phyloP scores from a whole-genome alignment of 2,329 filamentous ascomycete genomes.

The Beauveria australis region DNA sequence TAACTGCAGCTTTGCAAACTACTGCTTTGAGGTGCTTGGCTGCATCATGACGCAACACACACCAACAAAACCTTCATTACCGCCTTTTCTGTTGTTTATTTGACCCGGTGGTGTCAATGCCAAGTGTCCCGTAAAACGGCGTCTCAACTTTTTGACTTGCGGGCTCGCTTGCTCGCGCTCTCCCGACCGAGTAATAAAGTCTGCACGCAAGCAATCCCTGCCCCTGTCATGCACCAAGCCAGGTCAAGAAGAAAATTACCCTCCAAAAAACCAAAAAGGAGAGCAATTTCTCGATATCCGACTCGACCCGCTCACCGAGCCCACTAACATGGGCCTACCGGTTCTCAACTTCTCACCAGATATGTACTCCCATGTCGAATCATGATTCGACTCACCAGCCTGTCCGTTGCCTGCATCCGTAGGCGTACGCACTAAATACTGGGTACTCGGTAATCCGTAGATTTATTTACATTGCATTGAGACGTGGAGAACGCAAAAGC shows the following conservation, averaged over 20 bases:
- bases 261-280: neutral
- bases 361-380: too few relatives aligned
- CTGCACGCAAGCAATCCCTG: neutral
- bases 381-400: too few relatives aligned
- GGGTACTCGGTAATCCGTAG: too few relatives aligned
- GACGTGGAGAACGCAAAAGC: neutral
- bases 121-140: neutral
- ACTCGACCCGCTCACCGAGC: constrained; percentile 3
- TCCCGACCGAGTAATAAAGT: too few relatives aligned
- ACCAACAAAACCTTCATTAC: too few relatives aligned
- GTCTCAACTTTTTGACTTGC: neutral
- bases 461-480: neutral
- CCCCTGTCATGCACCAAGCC: neutral
- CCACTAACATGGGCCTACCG: neutral
- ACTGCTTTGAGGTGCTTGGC: too few relatives aligned
- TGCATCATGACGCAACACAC: too few relatives aligned
- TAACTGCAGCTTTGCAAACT: neutral
- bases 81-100: neutral
- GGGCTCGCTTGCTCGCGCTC: too few relatives aligned
- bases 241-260: neutral
- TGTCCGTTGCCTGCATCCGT: too few relatives aligned
- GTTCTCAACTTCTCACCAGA: neutral
- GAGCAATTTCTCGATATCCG: constrained; percentile 6
- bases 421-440: too few relatives aligned
- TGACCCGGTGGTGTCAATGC: neutral